These are phyloP conservation scores for Eleusine coracana DNA, from an alignment of 176 grass and related monocot genomes.

Conservation along the genomic window DNA sequence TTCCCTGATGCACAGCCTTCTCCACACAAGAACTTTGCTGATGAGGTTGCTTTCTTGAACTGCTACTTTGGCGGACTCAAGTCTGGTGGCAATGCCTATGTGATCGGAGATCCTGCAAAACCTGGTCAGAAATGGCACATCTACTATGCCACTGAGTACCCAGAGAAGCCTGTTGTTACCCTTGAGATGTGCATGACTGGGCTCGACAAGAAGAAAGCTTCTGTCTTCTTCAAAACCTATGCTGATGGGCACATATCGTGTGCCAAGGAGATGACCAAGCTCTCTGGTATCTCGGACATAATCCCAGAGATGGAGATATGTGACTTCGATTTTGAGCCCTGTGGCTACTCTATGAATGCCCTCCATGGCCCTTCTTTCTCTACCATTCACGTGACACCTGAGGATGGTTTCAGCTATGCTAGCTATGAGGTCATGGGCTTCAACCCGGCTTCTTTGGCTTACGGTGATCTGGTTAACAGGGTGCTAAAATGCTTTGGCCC, in stretches of 20 bases:
- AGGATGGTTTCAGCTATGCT: conserved; percentile 61
- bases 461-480: conserved; percentile 45
- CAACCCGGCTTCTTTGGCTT: conserved; percentile 8
- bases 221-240: conserved; percentile 55
- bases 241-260: conserved; percentile 39
- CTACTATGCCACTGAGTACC: conserved; percentile 49
- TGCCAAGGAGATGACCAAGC: conserved; percentile 59
- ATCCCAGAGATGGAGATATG: conserved; percentile 62
- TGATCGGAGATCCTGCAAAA: conserved; percentile 51
- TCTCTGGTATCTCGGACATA: conserved; percentile 54
- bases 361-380: conserved; percentile 48
- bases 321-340: conserved; percentile 56
- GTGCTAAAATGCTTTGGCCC: conserved; percentile 56
- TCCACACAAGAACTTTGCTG: conserved; percentile 56
- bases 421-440: conserved; percentile 66
- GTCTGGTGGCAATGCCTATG: conserved; percentile 50
- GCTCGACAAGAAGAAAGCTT: conserved; percentile 43
- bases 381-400: conserved; percentile 62
- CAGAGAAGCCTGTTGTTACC: conserved; percentile 44
- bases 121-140: conserved; percentile 51
- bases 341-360: conserved; percentile 65
- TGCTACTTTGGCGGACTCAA: conserved; percentile 47
- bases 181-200: conserved; percentile 68
- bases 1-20: conserved; percentile 60
- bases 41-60: conserved; percentile 52